A percentile compares a stretch with the other conserved stretches of the same genome.
phyloP scores from a whole-genome alignment of 2,329 filamentous ascomycete species.

The Colletotrichum truncatum region DNA sequence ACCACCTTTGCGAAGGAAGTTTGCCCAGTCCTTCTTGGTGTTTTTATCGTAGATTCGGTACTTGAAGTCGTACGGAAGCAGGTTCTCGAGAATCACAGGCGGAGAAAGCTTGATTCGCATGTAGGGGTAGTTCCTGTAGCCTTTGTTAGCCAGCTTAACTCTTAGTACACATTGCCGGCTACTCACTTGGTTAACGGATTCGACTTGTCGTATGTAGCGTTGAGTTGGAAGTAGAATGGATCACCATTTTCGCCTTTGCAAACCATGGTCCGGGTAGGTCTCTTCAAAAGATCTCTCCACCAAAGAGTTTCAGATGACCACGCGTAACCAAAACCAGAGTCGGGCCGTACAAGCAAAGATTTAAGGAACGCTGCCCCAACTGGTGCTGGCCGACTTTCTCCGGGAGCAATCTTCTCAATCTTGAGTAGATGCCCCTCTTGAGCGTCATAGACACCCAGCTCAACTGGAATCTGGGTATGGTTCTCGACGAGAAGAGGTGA shows the following conservation, averaged over 20 bases:
- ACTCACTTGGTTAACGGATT: slow-evolving; percentile 80
- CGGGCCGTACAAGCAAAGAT: slow-evolving; percentile 85
- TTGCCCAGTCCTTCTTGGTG: slow-evolving; percentile 98
- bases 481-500: slow-evolving; percentile 95
- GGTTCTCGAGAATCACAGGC: slow-evolving; percentile 91
- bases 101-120: slow-evolving; percentile 94
- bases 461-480: slow-evolving; percentile 94
- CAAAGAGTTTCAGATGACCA: slow-evolving; percentile 92
- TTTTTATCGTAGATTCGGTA: slow-evolving; percentile 99
- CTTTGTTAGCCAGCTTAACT: slow-evolving; percentile 41
- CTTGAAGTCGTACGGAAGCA: slow-evolving; percentile 98
- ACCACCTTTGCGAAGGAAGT: slow-evolving; percentile 95
- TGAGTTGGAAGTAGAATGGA: slow-evolving; percentile 96
- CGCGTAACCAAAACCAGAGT: slow-evolving; percentile 94
- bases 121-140: slow-evolving; percentile 80
- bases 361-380: slow-evolving; percentile 94
- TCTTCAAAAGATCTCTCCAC: slow-evolving; percentile 90
- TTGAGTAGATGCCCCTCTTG: slow-evolving; percentile 91
- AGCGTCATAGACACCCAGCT: slow-evolving; percentile 89
- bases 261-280: slow-evolving; percentile 85
- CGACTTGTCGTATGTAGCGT: slow-evolving; percentile 83
- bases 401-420: slow-evolving; percentile 96
- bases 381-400: slow-evolving; percentile 87
- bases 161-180: too few species aligned
- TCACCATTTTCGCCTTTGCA: slow-evolving; percentile 89